These are phyloP conservation scores for Penicillium sp. DNA, from an alignment of 2,329 filamentous ascomycete genomes.

Conservation along the genomic window DNA sequence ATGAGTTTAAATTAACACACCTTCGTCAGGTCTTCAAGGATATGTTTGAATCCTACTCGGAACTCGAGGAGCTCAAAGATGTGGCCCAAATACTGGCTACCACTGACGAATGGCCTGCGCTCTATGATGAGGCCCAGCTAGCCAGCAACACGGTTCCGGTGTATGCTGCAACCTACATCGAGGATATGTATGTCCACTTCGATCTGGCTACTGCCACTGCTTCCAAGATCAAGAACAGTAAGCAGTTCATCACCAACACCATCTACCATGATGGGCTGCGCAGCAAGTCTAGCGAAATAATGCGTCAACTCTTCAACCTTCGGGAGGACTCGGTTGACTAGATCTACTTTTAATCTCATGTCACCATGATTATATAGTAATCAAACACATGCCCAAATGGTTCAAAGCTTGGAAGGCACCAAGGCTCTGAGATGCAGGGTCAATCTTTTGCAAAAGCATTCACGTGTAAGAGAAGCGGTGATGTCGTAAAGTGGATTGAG, in stretches of 20 bases:
- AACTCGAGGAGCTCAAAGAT: constrained; percentile 68
- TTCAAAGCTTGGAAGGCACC: neutral
- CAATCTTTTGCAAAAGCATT: too few species aligned
- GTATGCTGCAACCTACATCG: constrained; percentile 78
- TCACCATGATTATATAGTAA: too few species aligned
- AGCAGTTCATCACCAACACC: constrained; percentile 80
- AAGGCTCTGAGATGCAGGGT: too few species aligned
- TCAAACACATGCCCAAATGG: too few species aligned
- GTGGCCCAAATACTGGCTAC: constrained; percentile 71
- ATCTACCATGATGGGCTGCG: constrained; percentile 86
- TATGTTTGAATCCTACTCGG: constrained; percentile 78
- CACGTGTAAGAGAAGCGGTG: neutral
- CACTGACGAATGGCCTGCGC: constrained; percentile 67
- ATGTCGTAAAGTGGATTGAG: neutral
- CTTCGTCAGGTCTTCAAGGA: constrained; percentile 66
- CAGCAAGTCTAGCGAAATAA: constrained; percentile 71
- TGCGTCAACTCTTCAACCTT: constrained; percentile 73
- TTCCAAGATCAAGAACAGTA: constrained; percentile 70
- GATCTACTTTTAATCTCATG: neutral
- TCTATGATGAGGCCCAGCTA: constrained; percentile 76
- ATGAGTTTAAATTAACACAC: constrained; percentile 1
- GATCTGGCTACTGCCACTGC: constrained; percentile 74
- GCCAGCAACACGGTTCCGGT: constrained; percentile 78
- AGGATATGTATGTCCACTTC: constrained; percentile 92
- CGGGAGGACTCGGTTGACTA: constrained; percentile 68